Base-by-base conservation (phyloP, 345 rosid genomes). In the Schrenkiella parvula region DNA sequence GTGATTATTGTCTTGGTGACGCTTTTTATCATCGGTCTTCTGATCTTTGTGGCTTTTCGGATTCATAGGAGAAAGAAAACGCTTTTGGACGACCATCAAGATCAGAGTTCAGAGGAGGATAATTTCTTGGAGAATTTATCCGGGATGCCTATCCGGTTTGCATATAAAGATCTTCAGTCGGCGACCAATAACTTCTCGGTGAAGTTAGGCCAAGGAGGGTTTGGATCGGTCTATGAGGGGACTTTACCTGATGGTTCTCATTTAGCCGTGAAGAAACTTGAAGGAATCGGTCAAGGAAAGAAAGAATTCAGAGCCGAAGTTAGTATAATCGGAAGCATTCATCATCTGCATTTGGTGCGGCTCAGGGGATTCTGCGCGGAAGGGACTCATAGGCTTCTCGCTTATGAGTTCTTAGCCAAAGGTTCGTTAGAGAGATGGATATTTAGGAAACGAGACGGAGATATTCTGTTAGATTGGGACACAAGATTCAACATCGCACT, bases 301-400 rank as follows among this genome's bases (percentile, higher is more conserved):
- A 95, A 95, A 63, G 99, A 92, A 71, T 95, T 95, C 28, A 84
- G 96, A 81, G 95, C 98, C 3, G 99, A 95, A 68, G 99, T 95
- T 39, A 82, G 91, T 75, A 95, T 81, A 32, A 95, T 95, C 1
- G 99, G 98, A 28, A 87, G 98, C 57, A 86, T 92, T 68, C 99
- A 92, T 77, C 99, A 95, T 74, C 88, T 76, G 43, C 98, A 92
- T 72, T 72, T 95, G 83, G 99, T 92, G 6, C 82, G 80, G 83
- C 88, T 92, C 14, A 87, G 74, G 66, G 99, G 99, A 26, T 95
- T 88, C 63, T 95, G 99, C 32, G 88, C 90, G 2, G 93, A 95
- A 82, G 98, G 99, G 52, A 32, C 84, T 23, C 86, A 89, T 56
- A 83, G 98, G 42, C 88, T 95, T 64, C 96, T 95, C 6, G 98